phyloP scores from a whole-genome alignment of 768 basidiomycete species.

The Tulasnella sp. region DNA sequence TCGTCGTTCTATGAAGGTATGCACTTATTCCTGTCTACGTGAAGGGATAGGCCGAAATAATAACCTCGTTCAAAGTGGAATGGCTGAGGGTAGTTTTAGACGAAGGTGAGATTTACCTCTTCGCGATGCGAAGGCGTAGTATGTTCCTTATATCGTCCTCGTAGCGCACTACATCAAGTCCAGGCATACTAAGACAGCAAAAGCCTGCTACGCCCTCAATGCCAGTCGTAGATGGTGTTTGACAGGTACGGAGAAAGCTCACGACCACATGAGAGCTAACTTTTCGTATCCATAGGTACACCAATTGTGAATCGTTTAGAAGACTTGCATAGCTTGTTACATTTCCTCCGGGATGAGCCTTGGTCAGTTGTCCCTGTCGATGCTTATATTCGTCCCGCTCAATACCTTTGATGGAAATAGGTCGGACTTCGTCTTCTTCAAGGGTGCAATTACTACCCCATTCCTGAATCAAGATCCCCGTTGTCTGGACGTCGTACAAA shows the following conservation, averaged over 20 bases:
- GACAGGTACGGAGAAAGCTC: constrained; percentile 41
- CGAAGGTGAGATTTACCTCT: constrained; percentile 33
- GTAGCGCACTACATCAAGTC: constrained; percentile 87
- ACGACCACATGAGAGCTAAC: background rate
- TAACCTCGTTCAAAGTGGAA: constrained; percentile 39
- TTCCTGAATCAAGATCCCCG: constrained; percentile 87
- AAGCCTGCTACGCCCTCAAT: constrained; percentile 74
- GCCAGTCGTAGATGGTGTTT: constrained; percentile 83
- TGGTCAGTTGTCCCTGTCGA: constrained; percentile 1
- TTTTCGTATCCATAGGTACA: constrained; percentile 43
- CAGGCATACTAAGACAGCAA: constrained; percentile 74
- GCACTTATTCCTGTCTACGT: constrained; percentile 15
- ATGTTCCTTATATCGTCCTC: too few species aligned
- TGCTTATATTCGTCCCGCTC: background rate
- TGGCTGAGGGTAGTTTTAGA: constrained; percentile 81
- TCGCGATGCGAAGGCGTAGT: too few species aligned
- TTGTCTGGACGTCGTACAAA: constrained; percentile 90
- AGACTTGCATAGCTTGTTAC: constrained; percentile 54
- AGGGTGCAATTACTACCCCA: constrained; percentile 76
- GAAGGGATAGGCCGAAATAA: background rate
- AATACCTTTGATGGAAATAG: background rate
- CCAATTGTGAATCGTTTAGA: constrained; percentile 92
- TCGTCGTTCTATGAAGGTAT: constrained; percentile 56
- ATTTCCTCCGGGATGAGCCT: constrained; percentile 14
- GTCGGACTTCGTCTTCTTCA: constrained; percentile 78